Conservation (phyloP, 805 yeast species). For the Metschnikowia santaceciliae region DNA sequence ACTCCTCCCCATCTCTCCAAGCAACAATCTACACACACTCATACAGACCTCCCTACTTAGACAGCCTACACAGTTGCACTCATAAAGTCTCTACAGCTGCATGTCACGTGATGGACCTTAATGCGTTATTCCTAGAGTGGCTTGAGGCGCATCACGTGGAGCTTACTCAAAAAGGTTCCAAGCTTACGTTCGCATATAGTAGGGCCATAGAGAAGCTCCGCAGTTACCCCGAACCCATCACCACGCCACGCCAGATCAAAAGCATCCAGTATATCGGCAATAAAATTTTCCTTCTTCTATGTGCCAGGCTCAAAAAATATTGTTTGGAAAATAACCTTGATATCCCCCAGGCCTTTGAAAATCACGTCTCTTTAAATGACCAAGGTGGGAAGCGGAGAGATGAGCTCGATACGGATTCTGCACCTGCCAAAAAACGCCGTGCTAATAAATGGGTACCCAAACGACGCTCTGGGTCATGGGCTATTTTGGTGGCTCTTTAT, state of each 20-base stretch:
- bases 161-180: slow-evolving; percentile 47
- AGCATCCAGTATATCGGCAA: slow-evolving; percentile 70
- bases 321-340: slow-evolving; percentile 52
- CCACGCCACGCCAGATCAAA: slow-evolving; percentile 54
- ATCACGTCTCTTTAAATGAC: slow-evolving; percentile 8
- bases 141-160: slow-evolving; percentile 49
- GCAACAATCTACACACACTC: too few relatives aligned
- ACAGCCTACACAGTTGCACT: too few relatives aligned
- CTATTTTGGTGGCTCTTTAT: slow-evolving; percentile 60
- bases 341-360: slow-evolving; percentile 38
- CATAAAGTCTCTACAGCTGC: too few relatives aligned
- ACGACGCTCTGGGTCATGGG: slow-evolving; percentile 80
- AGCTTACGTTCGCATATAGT: slow-evolving; percentile 48
- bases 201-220: slow-evolving; percentile 54
- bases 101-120: slow-evolving; percentile 34
- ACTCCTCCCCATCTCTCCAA: too few relatives aligned
- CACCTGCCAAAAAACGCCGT: slow-evolving; percentile 7
- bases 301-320: slow-evolving; percentile 44
- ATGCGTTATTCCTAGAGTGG: slow-evolving; percentile 53
- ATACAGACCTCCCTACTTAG: too few relatives aligned
- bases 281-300: slow-evolving; percentile 53
- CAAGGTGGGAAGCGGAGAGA: slow-evolving; percentile 14
- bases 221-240: slow-evolving; percentile 41
- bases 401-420: slow-evolving; percentile 12
- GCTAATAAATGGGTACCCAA: slow-evolving; percentile 57